Evolutionary conservation across 441 rosid genomes (phyloP), one percentile per base, ranked within the genome.

Genomic region (Populus hybrid): DNA sequence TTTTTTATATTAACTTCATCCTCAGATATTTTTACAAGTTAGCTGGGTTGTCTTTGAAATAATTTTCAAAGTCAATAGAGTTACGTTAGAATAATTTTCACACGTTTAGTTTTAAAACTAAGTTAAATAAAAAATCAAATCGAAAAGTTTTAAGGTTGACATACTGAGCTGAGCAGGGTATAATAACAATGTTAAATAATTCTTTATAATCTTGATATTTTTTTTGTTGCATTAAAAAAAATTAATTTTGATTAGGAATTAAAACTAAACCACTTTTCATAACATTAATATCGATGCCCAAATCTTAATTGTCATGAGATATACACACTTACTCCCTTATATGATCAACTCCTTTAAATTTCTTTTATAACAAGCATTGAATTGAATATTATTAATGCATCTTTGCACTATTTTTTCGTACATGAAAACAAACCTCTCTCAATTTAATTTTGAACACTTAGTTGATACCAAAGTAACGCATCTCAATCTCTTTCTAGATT

Each of bases 111-210:
- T 38, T 38, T 38, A 10, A 14, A 46, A 12, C 0, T 14, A 5
- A 0, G 4, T 46, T 2, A 46, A 5, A 46, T 46, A 14, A 46
- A 46, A 0, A 30, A 0, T 30, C 32, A 0, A 0, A 30, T 30
- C 4, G 0, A 30, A 30, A 30, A 30, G 32, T 3, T 30, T 30
- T 30, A 30, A 30, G 32, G 4, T 30, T 30, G 4, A 30, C 32
- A 0, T 28, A 0, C 4, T 3, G 0, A 28, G 4, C 4, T 3
- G 4, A 28, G 0, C 30, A 28, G 2, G 4, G 0, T 28, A 0
- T 28, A 30, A 30, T 30, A 30, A 30, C 32, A 30, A 30, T 30
- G 0, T 30, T 0, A 3, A 30, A 30, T 30, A 30, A 3, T 30
- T 30, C 4, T 30, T 30, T 30, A 30, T 30, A 30, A 30, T 3